Evolutionary conservation across 129 eudicot genomes (phyloP), one percentile per base, ranked within the genome.

Genomic region (Pulicaria dysenterica): DNA sequence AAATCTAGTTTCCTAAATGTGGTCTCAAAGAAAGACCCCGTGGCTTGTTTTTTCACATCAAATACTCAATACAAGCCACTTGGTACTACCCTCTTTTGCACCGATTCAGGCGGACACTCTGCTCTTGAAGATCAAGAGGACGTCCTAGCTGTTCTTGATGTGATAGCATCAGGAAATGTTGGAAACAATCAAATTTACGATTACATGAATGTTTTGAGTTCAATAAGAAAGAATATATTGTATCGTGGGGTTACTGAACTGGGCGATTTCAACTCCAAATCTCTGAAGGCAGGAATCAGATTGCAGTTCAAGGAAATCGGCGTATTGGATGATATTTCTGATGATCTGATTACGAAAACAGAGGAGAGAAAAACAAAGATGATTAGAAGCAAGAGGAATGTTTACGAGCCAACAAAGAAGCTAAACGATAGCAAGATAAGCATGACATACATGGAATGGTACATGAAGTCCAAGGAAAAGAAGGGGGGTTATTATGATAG

Each of bases 401-500:
- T 3, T 5, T 74, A 49, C 15, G 81, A 79, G 43, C 69, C 77
- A 1, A 51, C 44, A 5, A 76, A 68, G 57, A 76, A 73, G 72
- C 73, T 85, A 51, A 85, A 72, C 37, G 73, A 82, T 4, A 44
- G 67, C 40, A 82, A 85, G 73, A 61, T 79, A 58, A 50, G 69
- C 66, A 67, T 85, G 85, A 14, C 82, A 34, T 76, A 8, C 19
- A 71, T 85, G 64, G 87, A 80, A 58, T 72, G 85, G 83, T 79
- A 79, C 76, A 85, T 62, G 83, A 85, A 73, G 56, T 42, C 11
- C 0, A 8, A 79, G 1, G 55, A 17, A 46, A 7, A 48, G 3
- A 36, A 24, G 4, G 81, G 79, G 42, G 90, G 85, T 43, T 85
- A 85, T 83, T 82, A 82, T 24, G 90, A 79, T 41, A 6, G 65